A percentile compares a stretch with the other conserved stretches of the same genome.
These are phyloP conservation scores for Coemansia sp. DNA, from an alignment of 192 early-diverging fungal genomes.

Conservation along the genomic window DNA sequence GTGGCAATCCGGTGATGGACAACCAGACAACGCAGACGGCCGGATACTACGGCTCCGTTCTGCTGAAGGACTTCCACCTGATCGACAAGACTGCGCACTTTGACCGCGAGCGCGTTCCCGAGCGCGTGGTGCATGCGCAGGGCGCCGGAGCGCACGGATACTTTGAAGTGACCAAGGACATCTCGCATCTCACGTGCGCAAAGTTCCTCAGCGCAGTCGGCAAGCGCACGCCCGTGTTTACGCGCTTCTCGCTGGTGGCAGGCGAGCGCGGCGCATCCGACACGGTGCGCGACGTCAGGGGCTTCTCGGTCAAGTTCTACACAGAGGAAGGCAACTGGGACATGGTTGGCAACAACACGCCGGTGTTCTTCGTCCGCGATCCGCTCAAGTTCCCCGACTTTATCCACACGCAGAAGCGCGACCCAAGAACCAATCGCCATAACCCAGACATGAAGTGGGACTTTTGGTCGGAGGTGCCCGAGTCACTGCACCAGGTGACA, in stretches of 20 bases:
- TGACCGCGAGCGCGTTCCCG: conserved; percentile 55
- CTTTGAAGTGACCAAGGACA: conserved; percentile 72
- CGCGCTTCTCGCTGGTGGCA: conserved; percentile 66
- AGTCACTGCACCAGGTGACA: conserved; percentile 61
- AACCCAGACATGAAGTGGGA: conserved; percentile 64
- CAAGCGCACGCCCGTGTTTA: conserved; percentile 68
- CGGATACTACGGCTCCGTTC: conserved; percentile 60
- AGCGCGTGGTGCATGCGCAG: conserved; percentile 63
- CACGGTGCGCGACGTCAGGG: conserved; percentile 66
- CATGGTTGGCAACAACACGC: conserved; percentile 64
- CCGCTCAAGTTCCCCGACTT: conserved; percentile 48
- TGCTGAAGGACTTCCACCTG: conserved; percentile 61
- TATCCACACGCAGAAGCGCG: conserved; percentile 65
- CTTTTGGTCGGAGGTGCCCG: conserved; percentile 63
- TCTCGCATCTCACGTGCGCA: conserved; percentile 67
- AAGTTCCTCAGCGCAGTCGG: conserved; percentile 61
- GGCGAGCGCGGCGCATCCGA: conserved; percentile 64
- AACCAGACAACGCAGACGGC: conserved; percentile 66
- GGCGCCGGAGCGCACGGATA: conserved; percentile 64
- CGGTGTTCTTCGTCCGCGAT: conserved; percentile 57
- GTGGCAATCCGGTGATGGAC: conserved; percentile 64
- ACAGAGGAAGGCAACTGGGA: conserved; percentile 71
- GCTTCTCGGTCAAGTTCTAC: conserved; percentile 73
- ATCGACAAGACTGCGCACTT: conserved; percentile 62
- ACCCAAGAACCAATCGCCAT: conserved; percentile 58